Base-by-base conservation (phyloP, 495 filamentous ascomycete genomes). In the Parachaetomium inaequale region DNA sequence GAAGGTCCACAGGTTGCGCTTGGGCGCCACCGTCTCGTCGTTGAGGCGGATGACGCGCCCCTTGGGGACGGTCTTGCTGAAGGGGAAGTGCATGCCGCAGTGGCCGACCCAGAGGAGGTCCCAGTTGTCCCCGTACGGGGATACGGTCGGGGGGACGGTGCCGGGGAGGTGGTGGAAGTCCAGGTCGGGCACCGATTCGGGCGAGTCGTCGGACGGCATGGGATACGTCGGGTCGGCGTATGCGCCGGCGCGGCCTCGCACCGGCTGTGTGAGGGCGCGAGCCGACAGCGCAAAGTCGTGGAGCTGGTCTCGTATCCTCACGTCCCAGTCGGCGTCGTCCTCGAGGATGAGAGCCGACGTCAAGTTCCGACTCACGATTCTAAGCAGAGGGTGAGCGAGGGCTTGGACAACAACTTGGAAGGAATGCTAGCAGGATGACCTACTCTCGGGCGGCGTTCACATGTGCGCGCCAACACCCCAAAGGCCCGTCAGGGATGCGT, bases 111-210 rank as follows among this genome's bases (percentile, higher is more conserved):
- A 86, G 21, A 86, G 72, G 3, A 85, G 63, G 66, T 84, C 80
- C 84, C 84, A 87, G 66, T 82, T 66, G 46, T 82, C 78, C 42
- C 85, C 85, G 63, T 87, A 87, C 2, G 84, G 83, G 0, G 81
- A 79, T 7, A 63, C 53, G 28, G 70, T 70, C 2, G 70, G 61
- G 4, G 72, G 38, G 0, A 61, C 63, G 7, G 71, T 74, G 28
- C 56, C 29, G 2, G 75, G 74, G 12, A 75, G 69, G 10, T 49
- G 28, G 56, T 65, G 49, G 56, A 70, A 72, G 11, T 36, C 15
- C 28, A 69, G 36, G n/a, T 68, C 65, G 3, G 65, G 63, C 6
- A 68, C 21, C 3, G 57, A 5, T 6, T 38, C 52, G 1, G 63
- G 58, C 3, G 59, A 61, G 42, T 56, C 31, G 25, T 2, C 8